phyloP scores from a whole-genome alignment of 108 stramenopile genomes.

The Epithemia pelagica region DNA sequence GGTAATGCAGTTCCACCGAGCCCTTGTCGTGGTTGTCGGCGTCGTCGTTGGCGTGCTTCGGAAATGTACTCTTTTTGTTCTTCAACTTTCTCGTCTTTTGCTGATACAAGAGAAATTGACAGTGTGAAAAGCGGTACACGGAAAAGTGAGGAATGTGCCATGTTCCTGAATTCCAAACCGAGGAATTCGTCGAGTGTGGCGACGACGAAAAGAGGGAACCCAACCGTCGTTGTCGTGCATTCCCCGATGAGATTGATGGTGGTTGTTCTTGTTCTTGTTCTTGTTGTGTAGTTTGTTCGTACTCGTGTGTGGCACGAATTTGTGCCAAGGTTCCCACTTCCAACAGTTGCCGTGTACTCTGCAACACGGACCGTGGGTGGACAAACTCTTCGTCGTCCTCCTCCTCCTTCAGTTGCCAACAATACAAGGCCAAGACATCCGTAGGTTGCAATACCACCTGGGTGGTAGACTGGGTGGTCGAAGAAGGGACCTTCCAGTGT shows the following conservation, averaged over 20 bases:
- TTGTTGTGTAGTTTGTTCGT: constrained; percentile 3
- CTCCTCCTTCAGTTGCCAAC: neutral
- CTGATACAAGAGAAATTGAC: neutral
- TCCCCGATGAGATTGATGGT: too few relatives aligned
- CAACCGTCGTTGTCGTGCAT: neutral
- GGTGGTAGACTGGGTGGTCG: too few relatives aligned
- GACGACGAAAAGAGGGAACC: neutral
- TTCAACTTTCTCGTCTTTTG: neutral
- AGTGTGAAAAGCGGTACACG: neutral
- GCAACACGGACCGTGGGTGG: too few relatives aligned
- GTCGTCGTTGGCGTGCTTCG: neutral
- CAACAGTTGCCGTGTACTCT: neutral
- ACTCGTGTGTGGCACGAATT: neutral
- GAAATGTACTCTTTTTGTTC: neutral
- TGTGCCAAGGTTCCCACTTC: constrained; percentile 9
- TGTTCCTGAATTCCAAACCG: neutral
- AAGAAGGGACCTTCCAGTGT: too few relatives aligned
- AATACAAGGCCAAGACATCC: neutral
- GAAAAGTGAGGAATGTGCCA: neutral
- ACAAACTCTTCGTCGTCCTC: neutral
- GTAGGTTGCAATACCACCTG: neutral
- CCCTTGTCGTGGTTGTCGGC: neutral
- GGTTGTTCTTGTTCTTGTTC: constrained; percentile 9
- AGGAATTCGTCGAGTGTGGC: neutral
- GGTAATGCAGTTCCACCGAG: constrained; percentile 1